A percentile compares a stretch with the other conserved stretches of the same genome.
phyloP scores from a whole-genome alignment of 2,329 filamentous ascomycete genomes.

The Alternaria brassicicola region DNA sequence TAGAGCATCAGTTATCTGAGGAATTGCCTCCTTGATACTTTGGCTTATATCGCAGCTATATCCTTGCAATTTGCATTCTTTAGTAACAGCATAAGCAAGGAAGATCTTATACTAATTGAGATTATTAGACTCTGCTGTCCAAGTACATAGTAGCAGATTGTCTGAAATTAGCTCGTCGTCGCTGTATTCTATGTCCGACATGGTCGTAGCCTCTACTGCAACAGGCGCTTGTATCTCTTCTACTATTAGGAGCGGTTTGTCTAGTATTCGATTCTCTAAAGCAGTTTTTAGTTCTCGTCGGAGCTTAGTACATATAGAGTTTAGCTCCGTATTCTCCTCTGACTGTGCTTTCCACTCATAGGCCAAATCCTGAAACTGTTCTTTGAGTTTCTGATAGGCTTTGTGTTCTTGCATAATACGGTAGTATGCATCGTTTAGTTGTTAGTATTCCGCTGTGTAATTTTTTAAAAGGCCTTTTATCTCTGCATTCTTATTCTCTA shows the following conservation, averaged over 20 bases:
- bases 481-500: conserved; percentile 12
- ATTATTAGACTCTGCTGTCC: conserved; percentile 6
- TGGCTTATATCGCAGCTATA: conserved; percentile 9
- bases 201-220: conserved; percentile 13
- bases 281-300: conserved; percentile 4
- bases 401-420: conserved; percentile 3
- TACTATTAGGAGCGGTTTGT: not conserved
- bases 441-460: not conserved
- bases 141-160: conserved; percentile 5
- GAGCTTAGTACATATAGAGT: conserved; percentile 5
- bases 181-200: conserved; percentile 10
- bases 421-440: conserved; percentile 8
- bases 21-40: conserved; percentile 10
- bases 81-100: conserved; percentile 5
- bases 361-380: conserved; percentile 10
- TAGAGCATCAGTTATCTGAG: conserved; percentile 9
- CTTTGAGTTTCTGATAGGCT: conserved; percentile 4
- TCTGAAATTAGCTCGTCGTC: conserved; percentile 11
- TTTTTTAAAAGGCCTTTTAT: conserved; percentile 10
- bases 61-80: conserved; percentile 8
- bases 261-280: conserved; percentile 3
- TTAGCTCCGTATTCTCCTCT: conserved; percentile 7
- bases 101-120: conserved; percentile 10
- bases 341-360: conserved; percentile 10
- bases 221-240: conserved; percentile 8